Evolutionary conservation across 345 rosid species (phyloP), one percentile per base, ranked within the genome.

Genomic region (Noccaea bulbosa): DNA sequence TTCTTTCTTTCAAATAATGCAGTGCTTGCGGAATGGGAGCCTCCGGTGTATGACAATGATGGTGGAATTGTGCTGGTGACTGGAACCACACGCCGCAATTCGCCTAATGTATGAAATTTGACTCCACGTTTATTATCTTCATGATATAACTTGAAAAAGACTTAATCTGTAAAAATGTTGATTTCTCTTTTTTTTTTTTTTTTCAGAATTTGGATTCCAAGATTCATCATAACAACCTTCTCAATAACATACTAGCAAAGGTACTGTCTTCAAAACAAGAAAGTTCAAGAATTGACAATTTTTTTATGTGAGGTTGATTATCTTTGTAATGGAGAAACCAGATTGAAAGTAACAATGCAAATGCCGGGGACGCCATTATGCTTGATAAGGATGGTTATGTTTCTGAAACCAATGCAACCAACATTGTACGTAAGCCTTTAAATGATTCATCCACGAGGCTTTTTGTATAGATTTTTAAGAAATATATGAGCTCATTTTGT

Each of bases 1-100:
- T 17, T 17, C 0, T 3, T n/a, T 44, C 4, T 32, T 32, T 11
- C n/a, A 54, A 70, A 66, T 71, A 64, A 62, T 78, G 79, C 86
- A 93, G 97, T 93, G 68, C 97, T 93, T 73, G 79, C 95, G 4
- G 98, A 93, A 53, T 90, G 96, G 98, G 90, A 93, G 81, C 96
- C 96, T 38, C 89, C 97, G 12, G 93, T 93, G n/a, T 93, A 93
- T 81, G 97, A 93, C 70, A 93, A 93, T 47, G 78, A 76, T 24
- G 82, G 82, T 50, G 98, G 98, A 48, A 83, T 93, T 64, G 79
- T 77, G 51, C 77, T 93, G 59, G 89, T 88, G 67, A 82, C 97
- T 46, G 97, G 97, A 79, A 86, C 93, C 4, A 93, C 98, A 32
- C 85, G 98, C 51, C 93, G 95, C 38, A 93, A 93, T 81, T 90